Evolutionary conservation across 768 basidiomycete species (phyloP).

Genomic region (Cantharellus anzutake): DNA sequence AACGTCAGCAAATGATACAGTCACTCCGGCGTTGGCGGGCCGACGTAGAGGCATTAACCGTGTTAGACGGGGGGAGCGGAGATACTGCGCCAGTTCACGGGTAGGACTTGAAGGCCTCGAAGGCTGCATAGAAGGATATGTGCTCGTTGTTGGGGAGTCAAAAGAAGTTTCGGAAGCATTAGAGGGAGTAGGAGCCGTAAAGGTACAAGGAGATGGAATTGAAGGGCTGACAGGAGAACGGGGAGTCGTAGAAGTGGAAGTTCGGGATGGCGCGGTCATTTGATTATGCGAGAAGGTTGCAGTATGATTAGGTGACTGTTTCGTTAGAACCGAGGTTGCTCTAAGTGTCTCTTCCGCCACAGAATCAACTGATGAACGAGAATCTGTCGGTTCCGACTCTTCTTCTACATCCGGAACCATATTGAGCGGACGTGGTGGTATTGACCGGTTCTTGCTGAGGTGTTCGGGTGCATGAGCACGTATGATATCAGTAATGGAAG

Average conservation of each 20-base stretch:
- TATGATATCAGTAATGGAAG: constrained; percentile 81
- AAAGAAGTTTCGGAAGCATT: background rate
- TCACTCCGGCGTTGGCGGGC: constrained; percentile 58
- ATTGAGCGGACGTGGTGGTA: constrained; percentile 20
- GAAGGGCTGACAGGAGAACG: background rate
- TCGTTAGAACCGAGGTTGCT: background rate
- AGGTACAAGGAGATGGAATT: background rate
- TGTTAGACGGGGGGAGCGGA: constrained; percentile 73
- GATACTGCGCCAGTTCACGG: constrained; percentile 66
- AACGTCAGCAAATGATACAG: constrained; percentile 86
- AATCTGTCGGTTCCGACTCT: constrained; percentile 20
- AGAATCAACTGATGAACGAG: constrained; percentile 76
- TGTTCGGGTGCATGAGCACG: constrained; percentile 46
- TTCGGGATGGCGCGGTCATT: background rate
- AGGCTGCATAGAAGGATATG: background rate
- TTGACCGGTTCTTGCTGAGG: constrained; percentile 3
- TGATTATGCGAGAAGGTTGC: constrained; percentile 14
- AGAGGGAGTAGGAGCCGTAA: background rate
- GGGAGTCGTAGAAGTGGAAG: background rate
- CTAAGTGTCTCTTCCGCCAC: constrained; percentile 64
- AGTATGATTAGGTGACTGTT: constrained; percentile 7
- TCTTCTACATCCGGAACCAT: background rate
- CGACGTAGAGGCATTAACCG: constrained; percentile 62
- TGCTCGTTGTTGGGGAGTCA: background rate
- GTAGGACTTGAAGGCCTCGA: constrained; percentile 11